Conservation (phyloP, 495 filamentous ascomycete species). For the Penicillium cinerascens region DNA sequence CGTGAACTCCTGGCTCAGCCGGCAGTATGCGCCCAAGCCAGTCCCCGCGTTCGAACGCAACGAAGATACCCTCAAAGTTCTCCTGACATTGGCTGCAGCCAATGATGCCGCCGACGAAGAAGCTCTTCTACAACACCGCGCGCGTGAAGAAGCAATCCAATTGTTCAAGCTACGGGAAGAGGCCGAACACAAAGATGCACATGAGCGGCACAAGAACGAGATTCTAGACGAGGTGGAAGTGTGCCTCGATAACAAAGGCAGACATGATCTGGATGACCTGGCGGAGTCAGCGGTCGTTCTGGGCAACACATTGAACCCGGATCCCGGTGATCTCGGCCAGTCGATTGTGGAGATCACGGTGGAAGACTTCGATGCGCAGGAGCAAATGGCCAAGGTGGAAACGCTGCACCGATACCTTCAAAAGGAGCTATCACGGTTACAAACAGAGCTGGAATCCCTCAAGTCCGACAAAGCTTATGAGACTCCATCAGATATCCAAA, state of each 20-base stretch:
- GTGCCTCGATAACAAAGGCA: slow-evolving; percentile 37
- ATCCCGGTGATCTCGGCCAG: slow-evolving; percentile 33
- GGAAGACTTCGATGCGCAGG: slow-evolving; percentile 38
- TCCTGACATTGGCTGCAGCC: slow-evolving; percentile 69
- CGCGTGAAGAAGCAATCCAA: slow-evolving; percentile 37
- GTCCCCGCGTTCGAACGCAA: slow-evolving; percentile 78
- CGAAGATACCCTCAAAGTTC: slow-evolving; percentile 70
- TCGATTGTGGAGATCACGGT: slow-evolving; percentile 42
- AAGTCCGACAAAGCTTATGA: slow-evolving; percentile 47
- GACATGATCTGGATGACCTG: slow-evolving; percentile 36
- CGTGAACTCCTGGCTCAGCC: slow-evolving; percentile 74
- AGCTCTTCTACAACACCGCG: slow-evolving; percentile 48
- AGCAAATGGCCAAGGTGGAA: slow-evolving; percentile 55
- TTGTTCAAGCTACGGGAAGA: slow-evolving; percentile 33
- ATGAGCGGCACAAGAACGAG: slow-evolving; percentile 33
- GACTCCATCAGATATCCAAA: slow-evolving; percentile 47
- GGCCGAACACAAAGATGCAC: slow-evolving; percentile 21
- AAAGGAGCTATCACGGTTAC: slow-evolving; percentile 36
- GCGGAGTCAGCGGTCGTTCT: slow-evolving; percentile 33
- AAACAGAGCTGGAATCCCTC: slow-evolving; percentile 35
- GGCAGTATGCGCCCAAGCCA: slow-evolving; percentile 60
- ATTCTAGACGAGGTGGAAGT: slow-evolving; percentile 40
- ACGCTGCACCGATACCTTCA: slow-evolving; percentile 45
- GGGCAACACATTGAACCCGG: slow-evolving; percentile 32
- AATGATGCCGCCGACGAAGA: slow-evolving; percentile 86